phyloP scores from a whole-genome alignment of 2,329 filamentous ascomycete species.

The Epichloe elymi region DNA sequence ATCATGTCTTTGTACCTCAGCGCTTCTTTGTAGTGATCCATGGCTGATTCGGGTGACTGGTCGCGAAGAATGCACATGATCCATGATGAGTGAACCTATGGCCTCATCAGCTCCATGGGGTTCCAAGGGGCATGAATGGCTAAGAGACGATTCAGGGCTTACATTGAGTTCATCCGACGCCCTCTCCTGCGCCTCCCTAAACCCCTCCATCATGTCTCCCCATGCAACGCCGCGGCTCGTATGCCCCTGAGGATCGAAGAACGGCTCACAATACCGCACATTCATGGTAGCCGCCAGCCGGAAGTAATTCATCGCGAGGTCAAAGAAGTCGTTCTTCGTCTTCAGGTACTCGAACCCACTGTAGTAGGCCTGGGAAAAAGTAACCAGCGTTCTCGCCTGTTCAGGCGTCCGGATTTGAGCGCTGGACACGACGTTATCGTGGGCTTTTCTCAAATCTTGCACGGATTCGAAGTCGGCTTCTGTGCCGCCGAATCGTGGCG shows the following conservation, averaged over 20 bases:
- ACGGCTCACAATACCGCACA: conserved; percentile 59
- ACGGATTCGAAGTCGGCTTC: conserved; percentile 18
- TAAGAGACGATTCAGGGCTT: background rate
- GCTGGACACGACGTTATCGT: conserved; percentile 44
- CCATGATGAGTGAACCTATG: conserved; percentile 50
- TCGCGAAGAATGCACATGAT: conserved; percentile 62
- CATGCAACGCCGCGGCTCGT: conserved; percentile 47
- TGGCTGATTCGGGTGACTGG: conserved; percentile 57
- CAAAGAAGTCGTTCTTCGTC: conserved; percentile 55
- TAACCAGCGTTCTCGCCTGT: conserved; percentile 22
- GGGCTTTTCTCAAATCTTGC: conserved; percentile 45
- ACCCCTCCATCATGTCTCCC: conserved; percentile 47
- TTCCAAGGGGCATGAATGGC: no score
- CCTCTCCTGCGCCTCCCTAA: conserved; percentile 41
- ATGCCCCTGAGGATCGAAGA: conserved; percentile 69
- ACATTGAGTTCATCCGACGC: conserved; percentile 34
- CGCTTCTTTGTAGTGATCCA: conserved; percentile 38
- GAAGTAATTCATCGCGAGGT: conserved; percentile 59
- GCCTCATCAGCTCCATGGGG: conserved; percentile 8
- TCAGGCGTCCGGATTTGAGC: conserved; percentile 34
- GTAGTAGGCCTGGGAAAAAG: conserved; percentile 63
- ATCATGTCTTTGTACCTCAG: conserved; percentile 24
- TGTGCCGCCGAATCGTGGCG: conserved; percentile 36
- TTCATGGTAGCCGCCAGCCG: conserved; percentile 45
- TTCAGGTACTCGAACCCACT: conserved; percentile 61